Conservation (phyloP, 1,284 basidiomycete species). For the Malassezia nana region DNA sequence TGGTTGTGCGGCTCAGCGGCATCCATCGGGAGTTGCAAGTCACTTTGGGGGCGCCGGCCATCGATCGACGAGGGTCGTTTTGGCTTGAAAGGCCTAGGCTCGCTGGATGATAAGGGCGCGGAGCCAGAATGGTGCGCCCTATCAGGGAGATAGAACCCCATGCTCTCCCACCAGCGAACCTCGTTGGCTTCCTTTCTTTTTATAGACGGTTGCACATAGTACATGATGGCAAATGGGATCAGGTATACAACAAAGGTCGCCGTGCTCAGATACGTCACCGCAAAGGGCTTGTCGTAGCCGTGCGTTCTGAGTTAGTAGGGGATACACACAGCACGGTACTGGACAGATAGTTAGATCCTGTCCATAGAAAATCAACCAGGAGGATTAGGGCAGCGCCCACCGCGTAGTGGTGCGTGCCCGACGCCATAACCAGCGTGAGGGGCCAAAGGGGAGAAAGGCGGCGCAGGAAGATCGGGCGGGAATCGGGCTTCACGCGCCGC, state of each 20-base stretch:
- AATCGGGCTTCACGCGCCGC: conserved; percentile 6
- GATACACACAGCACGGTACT: conserved; percentile 25
- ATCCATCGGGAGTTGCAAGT: conserved; percentile 10
- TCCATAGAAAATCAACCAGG: conserved; percentile 76
- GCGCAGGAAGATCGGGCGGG: background rate
- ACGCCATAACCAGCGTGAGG: conserved; percentile 6
- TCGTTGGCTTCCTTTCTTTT: conserved; percentile 13
- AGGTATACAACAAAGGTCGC: conserved; percentile 82
- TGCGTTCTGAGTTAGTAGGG: conserved; percentile 23
- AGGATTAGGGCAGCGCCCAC: conserved; percentile 64
- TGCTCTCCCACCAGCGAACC: conserved; percentile 27
- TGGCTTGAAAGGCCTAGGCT: background rate
- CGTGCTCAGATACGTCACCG: conserved; percentile 73
- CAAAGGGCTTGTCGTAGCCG: conserved; percentile 47
- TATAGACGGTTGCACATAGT: conserved; percentile 3
- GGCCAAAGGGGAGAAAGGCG: background rate
- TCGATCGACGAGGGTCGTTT: conserved; percentile 40
- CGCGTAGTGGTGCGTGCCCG: conserved; percentile 53
- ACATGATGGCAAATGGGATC: conserved; percentile 55
- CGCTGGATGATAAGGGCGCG: background rate
- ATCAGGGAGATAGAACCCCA: conserved; percentile 33
- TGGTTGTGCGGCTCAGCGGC: background rate
- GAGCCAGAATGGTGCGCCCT: too few relatives aligned
- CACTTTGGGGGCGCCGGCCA: conserved; percentile 30
- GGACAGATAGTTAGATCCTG: conserved; percentile 44